Evolutionary conservation across 768 basidiomycete species (phyloP), one percentile per base, ranked within the genome.

Genomic region (Auriscalpium orientale): DNA sequence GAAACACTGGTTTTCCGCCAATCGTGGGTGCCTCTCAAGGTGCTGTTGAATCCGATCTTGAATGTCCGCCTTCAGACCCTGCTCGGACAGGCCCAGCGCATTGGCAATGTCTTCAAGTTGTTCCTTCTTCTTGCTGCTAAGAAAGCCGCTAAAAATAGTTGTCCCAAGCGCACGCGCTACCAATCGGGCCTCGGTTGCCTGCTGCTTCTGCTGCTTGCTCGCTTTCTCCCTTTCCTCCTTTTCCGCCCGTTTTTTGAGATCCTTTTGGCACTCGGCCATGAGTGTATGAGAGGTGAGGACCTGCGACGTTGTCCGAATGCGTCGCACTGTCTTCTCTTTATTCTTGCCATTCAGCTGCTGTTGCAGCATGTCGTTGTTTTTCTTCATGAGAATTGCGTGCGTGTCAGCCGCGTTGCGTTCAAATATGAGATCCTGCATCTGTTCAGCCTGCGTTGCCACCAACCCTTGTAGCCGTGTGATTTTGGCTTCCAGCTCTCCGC

Each of bases 361-460:
- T 33, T 33, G 28, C 13, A 33, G 28, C 47, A 20, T 20, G 4
- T 33, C 21, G 21, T 48, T 20, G 12, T 20, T 12, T 16, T 20
- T 12, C 13, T 33, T 15, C 47, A 20, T 33, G 4, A 33, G 47
- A 5, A 20, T 20, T 12, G 18, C 47, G 13, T 48, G 18, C 12
- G 18, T 33, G 18, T 48, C 47, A 21, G 28, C 28, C 15, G 18
- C 13, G 47, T 48, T 20, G 12, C 47, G 18, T 48, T 48, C 12
- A 21, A 16, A 28, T 40, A 11, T 51, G 28, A 12, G 79, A 28
- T 28, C 22, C 5, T 28, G 22, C 22, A 28, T 5, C 22, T 28
- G 22, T 28, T 28, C 22, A 28, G 22, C 22, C 22, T 28, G 22
- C 5, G 22, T 3, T 28, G 22, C 22, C 22, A 28, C 22, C 5